These are phyloP conservation scores for Trichosporon sp. DNA, from an alignment of 1,284 basidiomycete species.

Conservation along the genomic window DNA sequence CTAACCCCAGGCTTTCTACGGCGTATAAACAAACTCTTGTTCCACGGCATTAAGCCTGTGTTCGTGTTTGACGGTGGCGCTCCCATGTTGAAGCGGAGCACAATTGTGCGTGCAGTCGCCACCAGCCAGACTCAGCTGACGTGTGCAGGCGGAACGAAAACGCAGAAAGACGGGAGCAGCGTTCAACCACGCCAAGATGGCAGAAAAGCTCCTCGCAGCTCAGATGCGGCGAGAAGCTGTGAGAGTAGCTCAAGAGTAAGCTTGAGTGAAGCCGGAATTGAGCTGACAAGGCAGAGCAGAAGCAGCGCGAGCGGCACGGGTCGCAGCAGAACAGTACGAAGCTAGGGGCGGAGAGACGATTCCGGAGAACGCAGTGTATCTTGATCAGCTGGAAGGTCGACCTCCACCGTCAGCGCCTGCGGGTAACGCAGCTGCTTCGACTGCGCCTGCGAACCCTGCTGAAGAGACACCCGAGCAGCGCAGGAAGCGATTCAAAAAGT, in stretches of 20 bases:
- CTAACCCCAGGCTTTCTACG: slow-evolving; percentile 60
- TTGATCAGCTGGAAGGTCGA: slow-evolving; percentile 68
- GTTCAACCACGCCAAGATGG: slow-evolving; percentile 71
- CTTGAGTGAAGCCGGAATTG: not conserved
- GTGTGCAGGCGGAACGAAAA: slow-evolving; percentile 67
- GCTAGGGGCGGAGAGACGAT: slow-evolving; percentile 49
- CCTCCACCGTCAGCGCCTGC: slow-evolving; percentile 17
- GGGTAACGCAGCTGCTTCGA: not conserved
- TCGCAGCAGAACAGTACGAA: slow-evolving; percentile 22
- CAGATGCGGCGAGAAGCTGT: slow-evolving; percentile 88
- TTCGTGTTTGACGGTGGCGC: slow-evolving; percentile 97
- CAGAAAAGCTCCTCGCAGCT: slow-evolving; percentile 86
- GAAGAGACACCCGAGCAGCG: slow-evolving; percentile 22
- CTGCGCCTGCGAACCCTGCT: not conserved
- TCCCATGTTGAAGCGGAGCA: slow-evolving; percentile 75
- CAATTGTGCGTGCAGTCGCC: slow-evolving; percentile 61
- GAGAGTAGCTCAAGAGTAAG: slow-evolving; percentile 58
- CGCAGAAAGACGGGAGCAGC: slow-evolving; percentile 82
- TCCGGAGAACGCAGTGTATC: slow-evolving; percentile 68
- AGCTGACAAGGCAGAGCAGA: slow-evolving; percentile 14
- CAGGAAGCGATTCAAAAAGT: slow-evolving; percentile 41
- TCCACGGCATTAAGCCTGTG: slow-evolving; percentile 93
- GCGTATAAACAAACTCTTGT: slow-evolving; percentile 88
- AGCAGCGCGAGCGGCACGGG: slow-evolving; percentile 33
- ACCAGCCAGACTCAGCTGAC: not conserved